Conservation (phyloP, 2,329 filamentous ascomycete genomes). For the Fusarium goolgardi region DNA sequence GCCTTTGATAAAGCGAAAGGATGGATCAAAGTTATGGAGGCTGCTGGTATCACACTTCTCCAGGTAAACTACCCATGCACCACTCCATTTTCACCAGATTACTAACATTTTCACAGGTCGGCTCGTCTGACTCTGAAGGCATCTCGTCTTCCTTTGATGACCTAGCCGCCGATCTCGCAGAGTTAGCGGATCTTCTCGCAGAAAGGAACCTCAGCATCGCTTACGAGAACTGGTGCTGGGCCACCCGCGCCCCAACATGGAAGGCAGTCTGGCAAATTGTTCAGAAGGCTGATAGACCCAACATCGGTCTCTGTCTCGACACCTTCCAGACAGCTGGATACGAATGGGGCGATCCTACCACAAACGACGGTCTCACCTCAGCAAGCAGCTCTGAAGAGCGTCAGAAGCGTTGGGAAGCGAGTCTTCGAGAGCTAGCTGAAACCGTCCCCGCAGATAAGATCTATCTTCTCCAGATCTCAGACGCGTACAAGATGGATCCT, state of each 20-base stretch:
- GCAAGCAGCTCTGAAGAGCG: slow-evolving; percentile 57
- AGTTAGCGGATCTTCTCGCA: slow-evolving; percentile 72
- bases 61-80: slow-evolving; percentile 60
- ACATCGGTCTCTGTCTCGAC: slow-evolving; percentile 80
- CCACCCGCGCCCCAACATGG: slow-evolving; percentile 76
- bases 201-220: slow-evolving; percentile 70
- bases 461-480: slow-evolving; percentile 78
- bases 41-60: slow-evolving; percentile 75
- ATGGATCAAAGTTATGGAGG: slow-evolving; percentile 79
- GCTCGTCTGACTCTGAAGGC: slow-evolving; percentile 70
- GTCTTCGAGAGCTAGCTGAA: slow-evolving; percentile 65
- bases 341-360: slow-evolving; percentile 79
- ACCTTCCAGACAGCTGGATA: slow-evolving; percentile 80
- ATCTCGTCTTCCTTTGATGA: slow-evolving; percentile 63
- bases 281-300: slow-evolving; percentile 68
- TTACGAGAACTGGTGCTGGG: slow-evolving; percentile 89
- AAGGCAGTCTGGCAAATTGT: slow-evolving; percentile 77
- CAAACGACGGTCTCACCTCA: slow-evolving; percentile 68
- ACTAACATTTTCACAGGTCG: slow-evolving; percentile 57
- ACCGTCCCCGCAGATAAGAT: slow-evolving; percentile 76
- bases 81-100: accelerated
- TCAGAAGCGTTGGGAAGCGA: slow-evolving; percentile 62
- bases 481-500: slow-evolving; percentile 73
- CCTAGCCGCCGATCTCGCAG: slow-evolving; percentile 70
- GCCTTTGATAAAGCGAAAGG: slow-evolving; percentile 71